Conservation (phyloP, 1,139 yeast genomes). For the Yamadazyma blattariae region DNA sequence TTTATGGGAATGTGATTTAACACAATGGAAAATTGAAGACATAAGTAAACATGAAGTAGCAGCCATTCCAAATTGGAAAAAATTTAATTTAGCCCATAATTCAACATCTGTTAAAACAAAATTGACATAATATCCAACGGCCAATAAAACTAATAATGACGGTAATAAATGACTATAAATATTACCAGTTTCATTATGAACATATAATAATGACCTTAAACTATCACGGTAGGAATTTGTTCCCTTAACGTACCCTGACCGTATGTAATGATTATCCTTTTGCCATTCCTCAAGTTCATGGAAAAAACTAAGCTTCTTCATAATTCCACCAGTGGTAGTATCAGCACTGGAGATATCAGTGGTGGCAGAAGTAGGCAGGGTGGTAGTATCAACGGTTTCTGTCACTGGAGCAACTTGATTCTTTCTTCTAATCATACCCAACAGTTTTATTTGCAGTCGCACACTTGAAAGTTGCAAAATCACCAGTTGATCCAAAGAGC, state of each 20-base stretch:
- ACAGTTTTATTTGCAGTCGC: too few relatives aligned
- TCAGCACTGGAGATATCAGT: neutral
- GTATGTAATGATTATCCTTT: constrained; percentile 75
- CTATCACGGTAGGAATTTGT: constrained; percentile 55
- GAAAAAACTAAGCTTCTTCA: constrained; percentile 19
- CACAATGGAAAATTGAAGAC: constrained; percentile 74
- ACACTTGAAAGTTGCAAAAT: too few relatives aligned
- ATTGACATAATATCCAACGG: constrained; percentile 23
- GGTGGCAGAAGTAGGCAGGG: neutral
- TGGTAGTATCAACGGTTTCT: neutral
- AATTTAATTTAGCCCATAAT: constrained; percentile 37
- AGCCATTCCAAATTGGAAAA: constrained; percentile 39
- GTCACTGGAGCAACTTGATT: too few relatives aligned
- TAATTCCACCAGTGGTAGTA: neutral
- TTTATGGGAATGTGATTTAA: constrained; percentile 69
- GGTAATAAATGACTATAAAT: constrained; percentile 82
- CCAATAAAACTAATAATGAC: constrained; percentile 37
- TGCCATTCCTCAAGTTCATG: constrained; percentile 77
- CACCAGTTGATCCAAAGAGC: too few relatives aligned
- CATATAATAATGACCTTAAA: constrained; percentile 53
- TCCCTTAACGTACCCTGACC: constrained; percentile 71
- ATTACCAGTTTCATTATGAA: constrained; percentile 86
- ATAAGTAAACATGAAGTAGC: constrained; percentile 59
- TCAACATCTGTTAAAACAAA: constrained; percentile 41
- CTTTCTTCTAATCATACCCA: too few relatives aligned